Percentiles rank a stretch among this genome's conserved stretches.
Conservation (phyloP, 1,139 yeast species). For the Pneumocystis jirovecii region DNA sequence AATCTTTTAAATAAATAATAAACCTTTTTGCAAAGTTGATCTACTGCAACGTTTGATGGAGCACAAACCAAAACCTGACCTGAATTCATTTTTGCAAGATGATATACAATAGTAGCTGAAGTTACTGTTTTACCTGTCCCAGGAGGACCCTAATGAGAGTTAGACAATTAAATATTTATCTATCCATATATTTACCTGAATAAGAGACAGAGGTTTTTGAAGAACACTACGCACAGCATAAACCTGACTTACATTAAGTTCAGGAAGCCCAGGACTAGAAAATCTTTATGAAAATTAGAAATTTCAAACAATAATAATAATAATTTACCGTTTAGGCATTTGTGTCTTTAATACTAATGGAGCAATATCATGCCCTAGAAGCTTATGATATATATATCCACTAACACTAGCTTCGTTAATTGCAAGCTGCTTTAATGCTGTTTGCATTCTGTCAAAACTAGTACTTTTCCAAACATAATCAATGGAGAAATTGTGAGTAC, state of each 20-base stretch:
- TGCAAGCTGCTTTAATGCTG: slow-evolving; percentile 61
- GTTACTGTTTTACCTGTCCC: slow-evolving; percentile 96
- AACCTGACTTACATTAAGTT: slow-evolving; percentile 61
- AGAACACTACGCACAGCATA: slow-evolving; percentile 64
- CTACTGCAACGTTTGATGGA: slow-evolving; percentile 90
- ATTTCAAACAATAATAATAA: not conserved
- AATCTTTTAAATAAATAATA: slow-evolving; percentile 31
- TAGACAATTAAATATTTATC: not conserved
- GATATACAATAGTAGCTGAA: slow-evolving; percentile 77
- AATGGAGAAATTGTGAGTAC: slow-evolving; percentile 58
- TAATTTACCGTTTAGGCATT: slow-evolving; percentile 32
- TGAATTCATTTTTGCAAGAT: slow-evolving; percentile 44
- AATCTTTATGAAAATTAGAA: slow-evolving; percentile 23
- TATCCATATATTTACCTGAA: slow-evolving; percentile 31
- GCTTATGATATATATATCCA: slow-evolving; percentile 60
- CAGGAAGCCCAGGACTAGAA: slow-evolving; percentile 53
- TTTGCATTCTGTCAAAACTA: slow-evolving; percentile 71
- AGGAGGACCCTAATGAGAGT: slow-evolving; percentile 55
- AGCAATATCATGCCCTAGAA: slow-evolving; percentile 68
- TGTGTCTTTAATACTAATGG: slow-evolving; percentile 45
- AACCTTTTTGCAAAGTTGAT: slow-evolving; percentile 39
- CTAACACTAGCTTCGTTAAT: slow-evolving; percentile 55
- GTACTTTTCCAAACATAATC: slow-evolving; percentile 86
- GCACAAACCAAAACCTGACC: slow-evolving; percentile 77
- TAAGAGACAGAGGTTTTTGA: slow-evolving; percentile 61